These are phyloP conservation scores for Daucus carota DNA, from an alignment of 129 eudicot genomes.

Conservation along the genomic window DH1_v3.0 NC_030381.2:37551001-37551500, in stretches of 20 bases:
- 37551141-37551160: constrained; percentile 26
- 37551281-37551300: constrained; percentile 47
- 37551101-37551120: background rate
- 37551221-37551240: constrained; percentile 41
- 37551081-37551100: background rate
- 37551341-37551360: constrained; percentile 56
- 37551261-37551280: constrained; percentile 26
- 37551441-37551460: constrained; percentile 28
- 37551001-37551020: background rate
- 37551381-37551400: constrained; percentile 37
- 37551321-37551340: constrained; percentile 61
- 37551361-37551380: constrained; percentile 33
- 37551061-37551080: background rate
- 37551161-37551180: constrained; percentile 20
- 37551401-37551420: constrained; percentile 48
- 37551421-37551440: constrained; percentile 47
- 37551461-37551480: constrained; percentile 30
- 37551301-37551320: constrained; percentile 65
- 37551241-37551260: constrained; percentile 56
- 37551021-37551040: background rate
- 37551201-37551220: constrained; percentile 76
- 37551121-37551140: background rate
- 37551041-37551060: background rate
- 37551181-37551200: constrained; percentile 24
- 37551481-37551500: constrained; percentile 53